Percentiles rank a stretch among this genome's conserved stretches.
These are phyloP conservation scores for Backusella sp. DNA, from an alignment of 192 early-diverging fungal genomes.

Conservation along the genomic window DNA sequence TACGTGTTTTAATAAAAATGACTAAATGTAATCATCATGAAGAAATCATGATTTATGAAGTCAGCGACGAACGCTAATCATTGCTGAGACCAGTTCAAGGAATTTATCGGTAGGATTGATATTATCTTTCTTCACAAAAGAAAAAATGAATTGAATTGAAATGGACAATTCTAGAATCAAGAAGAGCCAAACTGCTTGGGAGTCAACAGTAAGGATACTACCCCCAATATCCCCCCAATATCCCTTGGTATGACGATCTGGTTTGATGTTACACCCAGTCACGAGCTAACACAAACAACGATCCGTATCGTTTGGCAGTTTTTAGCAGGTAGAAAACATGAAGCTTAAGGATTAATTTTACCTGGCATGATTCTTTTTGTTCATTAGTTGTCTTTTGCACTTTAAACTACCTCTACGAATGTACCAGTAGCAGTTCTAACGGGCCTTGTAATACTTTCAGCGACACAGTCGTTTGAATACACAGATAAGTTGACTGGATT, in stretches of 20 bases:
- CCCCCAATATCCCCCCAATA: not conserved
- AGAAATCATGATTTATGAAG: too few species aligned
- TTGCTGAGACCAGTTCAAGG: too few species aligned
- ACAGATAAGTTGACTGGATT: constrained; percentile 43
- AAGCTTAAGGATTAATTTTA: not conserved
- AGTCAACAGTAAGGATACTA: not conserved
- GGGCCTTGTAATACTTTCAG: constrained; percentile 50
- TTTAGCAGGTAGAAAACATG: constrained; percentile 26
- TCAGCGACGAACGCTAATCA: too few species aligned
- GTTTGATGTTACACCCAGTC: constrained; percentile 24
- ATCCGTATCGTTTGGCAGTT: constrained; percentile 30
- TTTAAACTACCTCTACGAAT: constrained; percentile 46
- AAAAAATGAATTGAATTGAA: too few species aligned
- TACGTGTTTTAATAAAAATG: too few species aligned
- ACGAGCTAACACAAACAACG: constrained; percentile 25
- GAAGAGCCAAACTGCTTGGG: not conserved
- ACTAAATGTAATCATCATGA: too few species aligned
- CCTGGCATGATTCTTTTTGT: not conserved
- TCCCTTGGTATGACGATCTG: constrained; percentile 17
- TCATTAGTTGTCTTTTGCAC: constrained; percentile 44
- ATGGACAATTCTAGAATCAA: not conserved
- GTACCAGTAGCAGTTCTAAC: constrained; percentile 50
- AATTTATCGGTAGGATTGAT: too few species aligned
- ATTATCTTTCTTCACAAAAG: too few species aligned
- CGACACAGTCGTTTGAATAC: constrained; percentile 60